phyloP scores from a whole-genome alignment of 495 filamentous ascomycete genomes.

The Hyaloscypha hepaticicola region DNA sequence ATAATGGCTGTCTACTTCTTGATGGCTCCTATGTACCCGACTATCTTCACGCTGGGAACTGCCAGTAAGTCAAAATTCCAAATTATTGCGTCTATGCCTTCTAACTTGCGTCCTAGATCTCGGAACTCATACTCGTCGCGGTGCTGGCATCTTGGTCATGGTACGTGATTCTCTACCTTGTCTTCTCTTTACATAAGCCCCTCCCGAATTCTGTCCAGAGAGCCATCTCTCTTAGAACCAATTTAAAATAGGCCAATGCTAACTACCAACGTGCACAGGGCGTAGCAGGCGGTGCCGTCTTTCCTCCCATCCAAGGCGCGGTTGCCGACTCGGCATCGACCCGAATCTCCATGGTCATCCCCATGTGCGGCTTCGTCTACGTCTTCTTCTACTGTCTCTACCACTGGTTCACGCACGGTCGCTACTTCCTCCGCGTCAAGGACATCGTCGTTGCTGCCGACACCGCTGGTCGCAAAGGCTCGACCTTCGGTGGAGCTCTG shows the following conservation, averaged over 20 bases:
- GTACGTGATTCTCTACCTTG: conserved; percentile 46
- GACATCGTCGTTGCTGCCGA: conserved; percentile 21
- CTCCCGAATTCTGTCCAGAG: too few relatives aligned
- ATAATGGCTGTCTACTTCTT: conserved; percentile 65
- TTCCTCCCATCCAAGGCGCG: conserved; percentile 62
- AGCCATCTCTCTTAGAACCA: too few relatives aligned
- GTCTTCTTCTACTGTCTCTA: conserved; percentile 35
- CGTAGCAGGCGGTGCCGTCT: conserved; percentile 62
- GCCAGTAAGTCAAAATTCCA: conserved; percentile 37
- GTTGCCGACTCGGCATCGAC: conserved; percentile 56
- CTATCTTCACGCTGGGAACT: conserved; percentile 65
- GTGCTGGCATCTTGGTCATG: conserved; percentile 61
- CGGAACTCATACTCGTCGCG: conserved; percentile 67
- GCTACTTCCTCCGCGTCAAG: conserved; percentile 22
- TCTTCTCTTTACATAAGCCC: too few relatives aligned
- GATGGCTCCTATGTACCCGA: conserved; percentile 68
- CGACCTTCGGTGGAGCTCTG: conserved; percentile 11
- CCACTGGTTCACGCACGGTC: conserved; percentile 31
- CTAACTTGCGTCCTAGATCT: conserved; percentile 39
- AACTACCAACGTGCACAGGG: conserved; percentile 27
- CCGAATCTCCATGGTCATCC: conserved; percentile 47
- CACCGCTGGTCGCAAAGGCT: conserved; percentile 17
- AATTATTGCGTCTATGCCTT: background rate
- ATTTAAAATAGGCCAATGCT: background rate
- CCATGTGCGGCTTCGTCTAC: conserved; percentile 34